These are phyloP conservation scores for Lagerstroemia speciosa DNA, from an alignment of 345 rosid genomes.

Conservation along the genomic window DNA sequence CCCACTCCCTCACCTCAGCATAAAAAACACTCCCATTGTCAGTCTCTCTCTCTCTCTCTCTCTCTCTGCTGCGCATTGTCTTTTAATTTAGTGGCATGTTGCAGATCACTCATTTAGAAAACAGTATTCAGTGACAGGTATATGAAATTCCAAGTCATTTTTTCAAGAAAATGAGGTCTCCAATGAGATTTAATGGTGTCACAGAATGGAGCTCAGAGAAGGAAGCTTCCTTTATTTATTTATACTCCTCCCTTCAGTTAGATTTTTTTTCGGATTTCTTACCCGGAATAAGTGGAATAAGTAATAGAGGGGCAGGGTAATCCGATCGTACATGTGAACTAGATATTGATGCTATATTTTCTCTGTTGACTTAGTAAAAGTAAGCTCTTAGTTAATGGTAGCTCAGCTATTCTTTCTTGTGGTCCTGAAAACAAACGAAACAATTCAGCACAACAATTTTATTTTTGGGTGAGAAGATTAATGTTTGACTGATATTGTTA, in stretches of 20 bases:
- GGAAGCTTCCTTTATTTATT: not conserved
- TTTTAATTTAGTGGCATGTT: not conserved
- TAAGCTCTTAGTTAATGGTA: not conserved
- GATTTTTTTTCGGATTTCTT: not conserved
- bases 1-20: constrained; percentile 62
- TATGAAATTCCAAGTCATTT: not conserved
- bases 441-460: not conserved
- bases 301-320: no score
- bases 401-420: not conserved
- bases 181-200: not conserved
- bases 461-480: not conserved
- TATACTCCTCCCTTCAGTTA: not conserved
- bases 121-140: no score
- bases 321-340: no score
- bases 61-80: not conserved
- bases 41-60: constrained; percentile 27
- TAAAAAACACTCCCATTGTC: constrained; percentile 72
- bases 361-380: not conserved
- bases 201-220: not conserved
- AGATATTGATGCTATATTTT: no score
- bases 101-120: not conserved
- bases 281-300: no score
- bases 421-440: not conserved
- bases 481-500: no score
- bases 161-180: not conserved